Evolutionary conservation across 805 yeast species (phyloP), one percentile per base, ranked within the genome.

Genomic region (Cyberlindnera americana): DNA sequence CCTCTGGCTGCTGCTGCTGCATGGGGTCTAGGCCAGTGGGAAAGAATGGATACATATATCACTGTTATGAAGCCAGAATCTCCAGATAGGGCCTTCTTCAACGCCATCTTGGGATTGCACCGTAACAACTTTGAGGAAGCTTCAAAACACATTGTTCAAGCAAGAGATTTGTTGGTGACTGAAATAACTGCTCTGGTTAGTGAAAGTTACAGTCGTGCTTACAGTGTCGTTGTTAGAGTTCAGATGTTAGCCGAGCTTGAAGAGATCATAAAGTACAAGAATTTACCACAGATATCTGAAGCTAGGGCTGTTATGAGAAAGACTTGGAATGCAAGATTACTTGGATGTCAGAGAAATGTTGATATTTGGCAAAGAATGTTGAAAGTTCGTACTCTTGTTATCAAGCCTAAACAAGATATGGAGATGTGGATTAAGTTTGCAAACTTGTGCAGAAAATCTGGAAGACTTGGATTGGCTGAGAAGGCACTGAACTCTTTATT

Each of bases 1-100:
- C 98, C 99, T 1, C 66, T 95, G 38, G 99, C 98, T 0, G 99
- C 99, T 0, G 97, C 98, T 3, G 97, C 99, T 1, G 88, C 98
- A 1, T 93, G 99, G 99, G 97, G 98, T 13, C 68, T 95, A 29
- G 91, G 91, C 2, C 93, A 87, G 56, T 95, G 99, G 99, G 96
- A 89, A 49, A 73, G 86, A 53, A 90, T 95, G 89, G 97, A 87
- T 54, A 77, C 84, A 7, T 93, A 89, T 53, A 90, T 91, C 40
- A 69, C 78, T 48, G 95, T 85, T 2, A 89, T 93, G 95, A 87
- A 87, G 50, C 69, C 78, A 3, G 96, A 88, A 46, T 85, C 96
- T 3, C 96, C 98, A 0, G 98, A 93, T 57, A 79, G 89, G 43
- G 91, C 96, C 2, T 95, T 93, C 61, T 93, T 91, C 69, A 85